These are phyloP conservation scores for Elaeis oleifera DNA, from an alignment of 202 grass and related monocot species.

Conservation along the genomic window DNA sequence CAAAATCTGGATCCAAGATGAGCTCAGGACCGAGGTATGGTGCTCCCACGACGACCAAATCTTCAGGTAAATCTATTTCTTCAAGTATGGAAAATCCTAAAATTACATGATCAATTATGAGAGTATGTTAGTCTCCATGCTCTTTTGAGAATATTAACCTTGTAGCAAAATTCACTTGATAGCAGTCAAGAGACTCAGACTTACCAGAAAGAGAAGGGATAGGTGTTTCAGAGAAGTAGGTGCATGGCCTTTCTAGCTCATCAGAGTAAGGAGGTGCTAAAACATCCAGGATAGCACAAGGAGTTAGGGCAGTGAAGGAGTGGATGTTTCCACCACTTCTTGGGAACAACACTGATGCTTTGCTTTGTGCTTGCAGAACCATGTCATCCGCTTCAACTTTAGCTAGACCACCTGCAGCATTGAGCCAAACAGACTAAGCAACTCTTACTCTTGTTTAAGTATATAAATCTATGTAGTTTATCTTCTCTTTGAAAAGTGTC, in stretches of 20 bases:
- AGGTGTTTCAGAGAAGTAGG: conserved; percentile 8
- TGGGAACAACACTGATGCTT: conserved; percentile 16
- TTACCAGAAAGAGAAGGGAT: conserved; percentile 14
- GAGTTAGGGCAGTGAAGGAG: conserved; percentile 14
- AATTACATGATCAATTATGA: not conserved
- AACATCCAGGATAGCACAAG: conserved; percentile 22
- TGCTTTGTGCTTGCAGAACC: conserved; percentile 1
- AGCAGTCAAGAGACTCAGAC: not conserved
- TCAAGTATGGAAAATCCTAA: conserved; percentile 14
- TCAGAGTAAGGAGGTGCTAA: conserved; percentile 22
- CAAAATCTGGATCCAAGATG: not conserved
- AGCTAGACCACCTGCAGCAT: conserved; percentile 6
- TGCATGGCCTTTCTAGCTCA: conserved; percentile 12
- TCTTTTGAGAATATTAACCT: not conserved
- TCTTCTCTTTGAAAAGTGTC: too few relatives aligned
- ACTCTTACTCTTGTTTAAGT: too few relatives aligned
- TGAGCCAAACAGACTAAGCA: too few relatives aligned
- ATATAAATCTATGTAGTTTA: too few relatives aligned
- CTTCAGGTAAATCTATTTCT: not conserved
- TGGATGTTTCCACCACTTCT: conserved; percentile 20
- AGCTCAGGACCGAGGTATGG: conserved; percentile 20
- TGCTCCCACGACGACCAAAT: conserved; percentile 11
- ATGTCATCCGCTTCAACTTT: not conserved
- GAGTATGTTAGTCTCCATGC: not conserved
- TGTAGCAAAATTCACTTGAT: too few relatives aligned